Percentiles rank a stretch among this genome's conserved stretches.
These are phyloP conservation scores for Favolaschia claudopus DNA, from an alignment of 768 basidiomycete species.

Conservation along the genomic window DNA sequence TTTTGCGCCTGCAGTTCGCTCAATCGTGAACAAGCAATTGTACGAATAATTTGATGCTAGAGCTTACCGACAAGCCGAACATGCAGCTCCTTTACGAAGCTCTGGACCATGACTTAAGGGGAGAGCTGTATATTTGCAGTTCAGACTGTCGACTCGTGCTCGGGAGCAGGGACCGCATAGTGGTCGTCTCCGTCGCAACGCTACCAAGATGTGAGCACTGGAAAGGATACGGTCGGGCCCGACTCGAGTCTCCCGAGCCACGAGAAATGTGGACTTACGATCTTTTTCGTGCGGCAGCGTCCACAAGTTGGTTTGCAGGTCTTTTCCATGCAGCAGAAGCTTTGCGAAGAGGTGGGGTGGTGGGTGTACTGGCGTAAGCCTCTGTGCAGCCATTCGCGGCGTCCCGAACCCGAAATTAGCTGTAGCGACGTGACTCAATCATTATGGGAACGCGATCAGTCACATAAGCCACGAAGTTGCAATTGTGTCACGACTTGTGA, in stretches of 20 bases:
- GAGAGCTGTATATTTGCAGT: constrained; percentile 13
- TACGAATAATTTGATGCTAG: not conserved
- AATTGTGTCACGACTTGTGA: too few relatives aligned
- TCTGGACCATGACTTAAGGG: constrained; percentile 10
- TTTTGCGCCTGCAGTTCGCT: constrained; percentile 18
- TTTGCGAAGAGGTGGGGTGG: too few relatives aligned
- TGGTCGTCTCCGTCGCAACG: constrained; percentile 14
- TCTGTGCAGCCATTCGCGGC: too few relatives aligned
- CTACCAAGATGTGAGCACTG: constrained; percentile 4
- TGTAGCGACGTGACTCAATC: too few relatives aligned
- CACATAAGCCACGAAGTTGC: too few relatives aligned
- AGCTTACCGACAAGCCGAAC: constrained; percentile 24
- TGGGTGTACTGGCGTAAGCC: too few relatives aligned
- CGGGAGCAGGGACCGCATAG: constrained; percentile 21
- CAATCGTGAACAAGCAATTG: not conserved
- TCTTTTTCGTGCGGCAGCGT: constrained; percentile 24
- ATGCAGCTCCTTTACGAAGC: constrained; percentile 26
- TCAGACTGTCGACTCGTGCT: constrained; percentile 7
- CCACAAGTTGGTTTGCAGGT: constrained; percentile 11
- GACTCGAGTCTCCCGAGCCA: too few relatives aligned
- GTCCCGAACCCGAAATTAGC: too few relatives aligned
- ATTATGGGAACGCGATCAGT: too few relatives aligned
- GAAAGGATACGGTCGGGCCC: too few relatives aligned
- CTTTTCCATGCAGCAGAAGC: constrained; percentile 20
- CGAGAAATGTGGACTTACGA: constrained; percentile 6